Percentiles rank a stretch among this genome's conserved stretches.
phyloP scores from a whole-genome alignment of 2,329 filamentous ascomycete species.

The Cladophialophora carrionii region DNA sequence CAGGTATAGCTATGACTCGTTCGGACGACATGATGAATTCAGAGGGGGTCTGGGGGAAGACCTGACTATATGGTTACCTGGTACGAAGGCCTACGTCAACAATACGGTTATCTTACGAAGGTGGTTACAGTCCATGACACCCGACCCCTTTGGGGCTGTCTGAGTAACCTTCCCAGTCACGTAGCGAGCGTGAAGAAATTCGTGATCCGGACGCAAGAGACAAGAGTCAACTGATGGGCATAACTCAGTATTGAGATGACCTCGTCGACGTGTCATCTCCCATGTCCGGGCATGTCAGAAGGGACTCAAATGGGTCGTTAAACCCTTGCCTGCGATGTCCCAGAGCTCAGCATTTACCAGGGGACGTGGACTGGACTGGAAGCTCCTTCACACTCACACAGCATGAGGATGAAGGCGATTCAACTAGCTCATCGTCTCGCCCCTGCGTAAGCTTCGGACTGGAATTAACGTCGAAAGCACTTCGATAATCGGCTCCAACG shows the following conservation, averaged over 20 bases:
- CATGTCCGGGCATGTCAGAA: not conserved
- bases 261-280: not conserved
- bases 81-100: no score
- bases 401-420: not conserved
- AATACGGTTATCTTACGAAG: no score
- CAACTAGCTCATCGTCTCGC: not conserved
- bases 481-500: not conserved
- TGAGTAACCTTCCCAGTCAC: no score
- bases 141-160: no score
- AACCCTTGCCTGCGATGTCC: not conserved
- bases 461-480: not conserved
- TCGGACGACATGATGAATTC: not conserved
- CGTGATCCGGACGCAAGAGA: conserved; percentile 52
- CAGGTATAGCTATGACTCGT: not conserved
- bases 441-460: not conserved
- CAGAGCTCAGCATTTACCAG: not conserved
- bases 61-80: no score
- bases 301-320: not conserved
- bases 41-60: no score
- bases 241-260: not conserved
- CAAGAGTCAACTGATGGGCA: not conserved
- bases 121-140: no score
- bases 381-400: no score
- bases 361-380: not conserved
- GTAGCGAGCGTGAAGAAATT: conserved; percentile 67